Conservation (phyloP, 1,284 basidiomycete species). For the Trichosporon inkin region DNA sequence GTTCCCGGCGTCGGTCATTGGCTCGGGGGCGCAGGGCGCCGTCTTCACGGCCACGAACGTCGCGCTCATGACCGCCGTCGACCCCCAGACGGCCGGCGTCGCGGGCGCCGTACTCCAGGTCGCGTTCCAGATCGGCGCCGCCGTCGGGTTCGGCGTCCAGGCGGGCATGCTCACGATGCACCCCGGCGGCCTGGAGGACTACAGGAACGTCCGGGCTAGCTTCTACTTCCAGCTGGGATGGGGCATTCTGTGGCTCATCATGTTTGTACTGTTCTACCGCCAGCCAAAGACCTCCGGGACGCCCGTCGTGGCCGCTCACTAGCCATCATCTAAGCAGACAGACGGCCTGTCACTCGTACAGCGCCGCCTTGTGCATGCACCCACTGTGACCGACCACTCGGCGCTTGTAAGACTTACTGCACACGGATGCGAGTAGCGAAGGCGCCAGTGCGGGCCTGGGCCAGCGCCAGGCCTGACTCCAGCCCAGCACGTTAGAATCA, state of each 20-base stretch:
- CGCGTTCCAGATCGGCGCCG: conserved; percentile 40
- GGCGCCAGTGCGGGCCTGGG: no score
- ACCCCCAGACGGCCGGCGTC: conserved; percentile 39
- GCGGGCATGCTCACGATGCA: conserved; percentile 43
- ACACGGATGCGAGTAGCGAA: no score
- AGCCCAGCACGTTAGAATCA: no score
- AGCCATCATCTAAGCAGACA: no score
- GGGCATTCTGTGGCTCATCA: conserved; percentile 34
- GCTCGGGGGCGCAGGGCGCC: conserved; percentile 29
- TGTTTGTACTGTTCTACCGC: conserved; percentile 36
- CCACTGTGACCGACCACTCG: no score
- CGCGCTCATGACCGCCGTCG: conserved; percentile 38
- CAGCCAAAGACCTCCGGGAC: conserved; percentile 18
- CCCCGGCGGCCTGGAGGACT: conserved; percentile 34
- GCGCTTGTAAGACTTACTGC: no score
- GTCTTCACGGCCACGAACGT: conserved; percentile 31
- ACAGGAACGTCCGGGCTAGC: conserved; percentile 31
- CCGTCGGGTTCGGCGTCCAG: conserved; percentile 40
- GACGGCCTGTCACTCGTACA: no score
- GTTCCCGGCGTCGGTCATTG: conserved; percentile 37
- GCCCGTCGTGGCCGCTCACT: no score
- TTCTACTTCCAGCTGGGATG: conserved; percentile 46
- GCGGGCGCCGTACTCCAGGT: conserved; percentile 46
- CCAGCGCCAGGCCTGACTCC: no score
- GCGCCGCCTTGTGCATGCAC: no score